These are phyloP conservation scores for Penicillium taxi DNA, from an alignment of 495 filamentous ascomycete genomes.

Conservation along the genomic window DNA sequence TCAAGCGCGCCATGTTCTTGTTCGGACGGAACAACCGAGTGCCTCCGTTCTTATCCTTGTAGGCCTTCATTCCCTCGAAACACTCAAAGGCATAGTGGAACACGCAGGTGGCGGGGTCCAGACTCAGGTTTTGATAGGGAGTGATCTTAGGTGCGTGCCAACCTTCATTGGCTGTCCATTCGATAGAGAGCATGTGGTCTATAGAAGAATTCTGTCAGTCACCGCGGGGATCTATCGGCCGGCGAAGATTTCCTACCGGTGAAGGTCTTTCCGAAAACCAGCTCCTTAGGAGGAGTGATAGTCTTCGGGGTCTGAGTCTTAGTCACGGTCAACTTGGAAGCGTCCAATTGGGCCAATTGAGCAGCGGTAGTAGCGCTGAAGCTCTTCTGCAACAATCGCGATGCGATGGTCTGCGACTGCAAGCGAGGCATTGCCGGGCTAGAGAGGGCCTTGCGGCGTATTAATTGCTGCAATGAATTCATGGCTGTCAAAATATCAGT, in stretches of 20 bases:
- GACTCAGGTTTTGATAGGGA: conserved; percentile 92
- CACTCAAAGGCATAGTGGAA: conserved; percentile 97
- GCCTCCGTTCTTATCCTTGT: conserved; percentile 66
- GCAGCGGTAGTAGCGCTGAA: conserved; percentile 55
- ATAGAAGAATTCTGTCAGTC: conserved; percentile 13
- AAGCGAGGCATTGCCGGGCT: conserved; percentile 20
- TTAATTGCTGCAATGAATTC: conserved; percentile 36
- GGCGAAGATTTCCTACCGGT: conserved; percentile 49
- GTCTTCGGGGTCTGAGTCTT: conserved; percentile 69
- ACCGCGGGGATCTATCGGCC: not conserved
- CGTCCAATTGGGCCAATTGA: conserved; percentile 58
- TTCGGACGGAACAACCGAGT: conserved; percentile 89
- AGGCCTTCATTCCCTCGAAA: conserved; percentile 99
- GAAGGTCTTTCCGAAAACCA: conserved; percentile 83
- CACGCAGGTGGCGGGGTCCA: conserved; percentile 93
- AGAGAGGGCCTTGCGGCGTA: conserved; percentile 28
- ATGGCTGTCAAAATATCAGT: conserved; percentile 20
- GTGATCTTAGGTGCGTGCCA: conserved; percentile 77
- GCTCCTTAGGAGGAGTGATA: conserved; percentile 61
- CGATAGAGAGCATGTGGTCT: conserved; percentile 96
- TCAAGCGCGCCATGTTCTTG: conserved; percentile 91
- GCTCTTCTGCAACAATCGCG: conserved; percentile 32
- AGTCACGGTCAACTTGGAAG: conserved; percentile 63
- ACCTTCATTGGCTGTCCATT: conserved; percentile 78
- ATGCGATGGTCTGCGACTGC: conserved; percentile 20